Evolutionary conservation across 768 basidiomycete species (phyloP).

Genomic region (Boletus rufocinnamomeus): DNA sequence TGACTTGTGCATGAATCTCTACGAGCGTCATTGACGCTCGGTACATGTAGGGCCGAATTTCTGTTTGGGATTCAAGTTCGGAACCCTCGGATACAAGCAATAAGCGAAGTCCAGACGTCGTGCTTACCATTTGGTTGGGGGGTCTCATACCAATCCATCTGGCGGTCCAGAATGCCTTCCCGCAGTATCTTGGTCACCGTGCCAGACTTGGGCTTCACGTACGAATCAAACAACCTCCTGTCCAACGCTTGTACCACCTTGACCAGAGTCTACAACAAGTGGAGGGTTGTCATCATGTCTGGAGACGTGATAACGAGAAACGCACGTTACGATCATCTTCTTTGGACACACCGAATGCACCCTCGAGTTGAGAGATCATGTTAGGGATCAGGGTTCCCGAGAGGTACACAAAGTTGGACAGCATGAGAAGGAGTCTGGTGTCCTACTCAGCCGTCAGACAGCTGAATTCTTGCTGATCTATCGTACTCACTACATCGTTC

Average conservation of each 20-base stretch:
- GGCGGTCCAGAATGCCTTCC: slow-evolving; percentile 72
- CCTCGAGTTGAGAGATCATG: slow-evolving; percentile 81
- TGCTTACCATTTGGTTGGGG: slow-evolving; percentile 83
- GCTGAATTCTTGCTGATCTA: not conserved
- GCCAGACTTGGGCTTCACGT: slow-evolving; percentile 80
- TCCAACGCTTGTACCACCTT: slow-evolving; percentile 83
- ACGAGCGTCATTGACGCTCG: slow-evolving; percentile 87
- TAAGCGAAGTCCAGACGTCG: not conserved
- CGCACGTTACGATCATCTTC: slow-evolving; percentile 70
- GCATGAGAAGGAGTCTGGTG: slow-evolving; percentile 79
- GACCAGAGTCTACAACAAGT: slow-evolving; percentile 56
- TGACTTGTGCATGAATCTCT: slow-evolving; percentile 89
- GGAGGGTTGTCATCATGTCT: not conserved
- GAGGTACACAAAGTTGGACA: slow-evolving; percentile 86
- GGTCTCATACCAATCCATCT: slow-evolving; percentile 94
- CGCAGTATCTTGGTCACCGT: slow-evolving; percentile 66
- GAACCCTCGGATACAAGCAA: not conserved
- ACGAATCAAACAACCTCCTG: slow-evolving; percentile 85
- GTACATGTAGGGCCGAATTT: slow-evolving; percentile 95
- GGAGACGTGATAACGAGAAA: not conserved
- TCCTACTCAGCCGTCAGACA: slow-evolving; percentile 53
- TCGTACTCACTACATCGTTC: slow-evolving; percentile 54
- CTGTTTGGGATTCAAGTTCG: slow-evolving; percentile 46
- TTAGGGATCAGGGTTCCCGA: slow-evolving; percentile 68
- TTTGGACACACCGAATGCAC: slow-evolving; percentile 69